Conservation (phyloP, 2,329 filamentous ascomycete species). For the Akanthomyces muscarius region DNA sequence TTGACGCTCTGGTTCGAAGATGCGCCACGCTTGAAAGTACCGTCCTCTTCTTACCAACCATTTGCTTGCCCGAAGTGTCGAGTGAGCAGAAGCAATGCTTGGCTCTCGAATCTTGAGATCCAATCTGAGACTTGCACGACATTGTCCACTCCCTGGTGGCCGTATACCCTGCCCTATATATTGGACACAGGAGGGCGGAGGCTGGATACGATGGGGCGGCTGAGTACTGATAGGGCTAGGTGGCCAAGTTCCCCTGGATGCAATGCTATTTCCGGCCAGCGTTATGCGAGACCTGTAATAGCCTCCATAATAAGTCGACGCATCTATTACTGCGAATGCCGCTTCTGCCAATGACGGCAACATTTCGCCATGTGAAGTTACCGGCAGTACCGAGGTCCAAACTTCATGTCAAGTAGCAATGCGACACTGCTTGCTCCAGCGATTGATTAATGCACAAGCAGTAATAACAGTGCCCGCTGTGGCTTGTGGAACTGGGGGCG, state of each 20-base stretch:
- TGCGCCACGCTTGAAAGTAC: too few species aligned
- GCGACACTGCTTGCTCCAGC: background rate
- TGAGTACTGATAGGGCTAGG: background rate
- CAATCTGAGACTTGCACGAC: too few species aligned
- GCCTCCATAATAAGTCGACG: background rate
- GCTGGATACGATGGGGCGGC: background rate
- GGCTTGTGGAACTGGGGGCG: background rate
- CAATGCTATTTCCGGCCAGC: conserved; percentile 3
- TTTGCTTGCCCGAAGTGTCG: too few species aligned
- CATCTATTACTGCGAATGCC: background rate
- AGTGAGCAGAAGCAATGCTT: too few species aligned
- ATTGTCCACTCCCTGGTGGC: too few species aligned
- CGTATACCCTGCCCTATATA: too few species aligned
- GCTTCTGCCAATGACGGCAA: background rate
- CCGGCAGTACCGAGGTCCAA: background rate
- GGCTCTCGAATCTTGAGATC: too few species aligned
- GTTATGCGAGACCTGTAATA: background rate
- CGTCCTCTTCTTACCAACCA: too few species aligned
- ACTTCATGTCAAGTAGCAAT: too few species aligned
- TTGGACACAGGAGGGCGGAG: background rate
- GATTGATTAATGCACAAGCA: background rate
- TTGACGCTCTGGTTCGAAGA: background rate
- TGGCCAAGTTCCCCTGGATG: background rate
- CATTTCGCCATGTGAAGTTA: background rate
- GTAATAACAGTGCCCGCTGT: background rate